Evolutionary conservation across 164 flowering plant genomes (phyloP).

Genomic region (Kingdonia uniflora): DNA sequence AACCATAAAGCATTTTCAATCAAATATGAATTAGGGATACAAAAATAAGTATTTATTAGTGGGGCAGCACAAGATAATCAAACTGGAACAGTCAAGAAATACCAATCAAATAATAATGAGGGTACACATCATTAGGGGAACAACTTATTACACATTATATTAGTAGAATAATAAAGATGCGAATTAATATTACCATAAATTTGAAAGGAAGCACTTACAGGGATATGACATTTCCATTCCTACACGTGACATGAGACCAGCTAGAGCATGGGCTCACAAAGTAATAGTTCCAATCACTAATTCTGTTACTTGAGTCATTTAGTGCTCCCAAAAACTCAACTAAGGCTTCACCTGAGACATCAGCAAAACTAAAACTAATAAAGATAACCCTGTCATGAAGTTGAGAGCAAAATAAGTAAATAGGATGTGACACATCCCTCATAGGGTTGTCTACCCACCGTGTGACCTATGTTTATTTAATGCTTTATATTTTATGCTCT

Average conservation of each 20-base stretch:
- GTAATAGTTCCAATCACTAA: conserved; percentile 47
- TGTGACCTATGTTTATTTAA: too few species aligned
- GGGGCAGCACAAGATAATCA: too few species aligned
- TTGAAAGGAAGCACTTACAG: conserved; percentile 39
- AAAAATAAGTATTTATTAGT: too few species aligned
- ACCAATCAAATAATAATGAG: too few species aligned
- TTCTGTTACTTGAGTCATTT: conserved; percentile 41
- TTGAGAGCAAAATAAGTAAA: not conserved
- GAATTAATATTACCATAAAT: not conserved
- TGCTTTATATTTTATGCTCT: too few species aligned
- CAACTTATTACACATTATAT: not conserved
- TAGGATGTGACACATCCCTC: too few species aligned
- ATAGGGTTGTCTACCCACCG: too few species aligned
- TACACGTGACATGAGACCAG: conserved; percentile 83
- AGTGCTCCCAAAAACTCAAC: conserved; percentile 38
- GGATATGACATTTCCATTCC: conserved; percentile 52
- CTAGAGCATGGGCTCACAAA: conserved; percentile 78
- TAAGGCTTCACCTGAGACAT: conserved; percentile 63
- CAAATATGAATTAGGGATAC: conserved; percentile 1
- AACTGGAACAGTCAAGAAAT: too few species aligned
- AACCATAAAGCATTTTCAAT: conserved; percentile 5
- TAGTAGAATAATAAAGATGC: not conserved
- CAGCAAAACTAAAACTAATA: not conserved
- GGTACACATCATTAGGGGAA: too few species aligned
- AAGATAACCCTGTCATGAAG: conserved; percentile 1